A percentile compares a stretch with the other conserved stretches of the same genome.
These are phyloP conservation scores for Euclidium syriacum DNA, from an alignment of 345 rosid species.

Conservation along the genomic window DNA sequence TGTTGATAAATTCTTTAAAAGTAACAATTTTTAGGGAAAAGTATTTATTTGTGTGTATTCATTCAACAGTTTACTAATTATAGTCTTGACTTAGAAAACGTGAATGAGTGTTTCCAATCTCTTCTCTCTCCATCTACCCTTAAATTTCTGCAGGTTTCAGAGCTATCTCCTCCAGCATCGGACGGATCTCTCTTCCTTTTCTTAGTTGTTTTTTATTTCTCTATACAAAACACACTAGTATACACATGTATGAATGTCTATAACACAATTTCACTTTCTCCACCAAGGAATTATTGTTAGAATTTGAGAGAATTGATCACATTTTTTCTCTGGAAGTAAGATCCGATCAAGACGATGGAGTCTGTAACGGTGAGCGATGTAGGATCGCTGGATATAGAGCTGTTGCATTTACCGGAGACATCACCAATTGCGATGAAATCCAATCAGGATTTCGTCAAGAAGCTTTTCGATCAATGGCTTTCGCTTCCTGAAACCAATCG, in stretches of 20 bases:
- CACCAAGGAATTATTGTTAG: background rate
- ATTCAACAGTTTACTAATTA: conserved; percentile 15
- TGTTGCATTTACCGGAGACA: conserved; percentile 79
- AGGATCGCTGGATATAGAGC: conserved; percentile 64
- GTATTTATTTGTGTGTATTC: background rate
- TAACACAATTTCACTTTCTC: conserved; percentile 19
- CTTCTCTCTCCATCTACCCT: conserved; percentile 20
- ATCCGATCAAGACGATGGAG: conserved; percentile 29
- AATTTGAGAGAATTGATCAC: conserved; percentile 3
- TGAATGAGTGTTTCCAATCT: background rate
- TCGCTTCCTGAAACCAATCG: conserved; percentile 76
- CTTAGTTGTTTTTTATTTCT: background rate
- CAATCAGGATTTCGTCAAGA: conserved; percentile 68
- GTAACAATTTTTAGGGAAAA: background rate
- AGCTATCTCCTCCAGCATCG: conserved; percentile 30
- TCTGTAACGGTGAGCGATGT: conserved; percentile 38
- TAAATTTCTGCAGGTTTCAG: conserved; percentile 10
- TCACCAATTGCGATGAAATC: conserved; percentile 70
- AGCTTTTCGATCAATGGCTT: conserved; percentile 93
- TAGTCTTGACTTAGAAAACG: conserved; percentile 21
- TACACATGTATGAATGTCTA: conserved; percentile 8
- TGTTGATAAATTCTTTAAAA: background rate
- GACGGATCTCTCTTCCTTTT: conserved; percentile 18
- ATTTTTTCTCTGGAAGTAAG: background rate
- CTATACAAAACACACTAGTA: background rate